These are phyloP conservation scores for Fusarium agapanthi DNA, from an alignment of 2,329 filamentous ascomycete genomes.

Conservation along the genomic window DNA sequence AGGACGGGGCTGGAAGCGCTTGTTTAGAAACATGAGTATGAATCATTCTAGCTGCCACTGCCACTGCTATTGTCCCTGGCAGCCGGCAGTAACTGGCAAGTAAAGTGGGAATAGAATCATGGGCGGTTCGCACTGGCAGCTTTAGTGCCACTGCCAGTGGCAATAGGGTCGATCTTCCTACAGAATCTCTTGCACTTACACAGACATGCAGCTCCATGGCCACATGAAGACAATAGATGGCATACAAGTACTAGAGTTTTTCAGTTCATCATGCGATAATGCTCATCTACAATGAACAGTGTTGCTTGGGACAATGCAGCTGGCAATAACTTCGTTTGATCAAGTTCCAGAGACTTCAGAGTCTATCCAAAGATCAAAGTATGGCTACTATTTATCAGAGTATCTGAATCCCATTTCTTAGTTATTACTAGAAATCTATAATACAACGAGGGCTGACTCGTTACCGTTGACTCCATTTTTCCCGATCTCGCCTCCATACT, in stretches of 20 bases:
- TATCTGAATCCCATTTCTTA: neutral
- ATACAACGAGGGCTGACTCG: slow-evolving; percentile 5
- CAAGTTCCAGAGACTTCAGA: neutral
- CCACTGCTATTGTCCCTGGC: neutral
- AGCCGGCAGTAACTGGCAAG: slow-evolving; percentile 4
- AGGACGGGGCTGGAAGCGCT: neutral
- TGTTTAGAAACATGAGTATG: neutral
- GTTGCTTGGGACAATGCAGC: neutral
- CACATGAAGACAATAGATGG: neutral
- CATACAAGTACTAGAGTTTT: neutral
- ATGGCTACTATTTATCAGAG: neutral
- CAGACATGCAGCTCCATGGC: neutral
- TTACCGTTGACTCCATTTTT: slow-evolving; percentile 23
- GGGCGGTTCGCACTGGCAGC: neutral
- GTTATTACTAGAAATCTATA: neutral
- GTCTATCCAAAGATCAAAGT: neutral
- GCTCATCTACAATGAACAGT: neutral
- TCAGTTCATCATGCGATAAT: neutral
- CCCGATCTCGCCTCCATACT: slow-evolving; percentile 5
- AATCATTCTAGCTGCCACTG: neutral
- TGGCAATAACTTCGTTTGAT: neutral
- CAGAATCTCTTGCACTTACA: neutral
- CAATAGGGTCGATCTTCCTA: neutral
- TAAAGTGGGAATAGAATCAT: neutral
- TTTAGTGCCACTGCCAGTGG: neutral